Conservation (phyloP, 2,329 filamentous ascomycete genomes). For the Emydomyces testavorans region DNA sequence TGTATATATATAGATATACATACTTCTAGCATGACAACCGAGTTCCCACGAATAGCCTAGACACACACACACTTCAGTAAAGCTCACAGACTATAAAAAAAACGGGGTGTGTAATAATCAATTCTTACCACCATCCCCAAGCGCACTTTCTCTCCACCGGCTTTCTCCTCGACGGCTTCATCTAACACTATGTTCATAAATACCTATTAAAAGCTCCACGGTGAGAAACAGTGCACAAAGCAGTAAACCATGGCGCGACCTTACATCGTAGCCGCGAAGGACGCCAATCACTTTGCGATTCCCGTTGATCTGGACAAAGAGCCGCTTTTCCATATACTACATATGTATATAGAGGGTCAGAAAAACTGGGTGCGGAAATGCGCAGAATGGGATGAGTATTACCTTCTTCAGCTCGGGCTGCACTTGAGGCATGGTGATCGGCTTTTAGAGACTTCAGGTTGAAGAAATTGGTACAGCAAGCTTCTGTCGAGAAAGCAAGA, state of each 20-base stretch:
- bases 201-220: slow-evolving; percentile 63
- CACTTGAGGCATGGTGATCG: slow-evolving; percentile 99
- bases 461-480: too few species aligned
- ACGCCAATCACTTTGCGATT: slow-evolving; percentile 94
- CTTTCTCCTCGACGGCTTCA: slow-evolving; percentile 90
- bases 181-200: slow-evolving; percentile 98
- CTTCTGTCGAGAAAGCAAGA: too few species aligned
- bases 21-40: slow-evolving; percentile 92
- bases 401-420: slow-evolving; percentile 99
- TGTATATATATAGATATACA: slow-evolving; percentile 9
- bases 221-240: neutral
- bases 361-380: slow-evolving; percentile 11
- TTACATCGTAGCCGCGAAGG: slow-evolving; percentile 88
- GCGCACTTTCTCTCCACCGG: slow-evolving; percentile 76
- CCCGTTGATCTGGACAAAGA: slow-evolving; percentile 95
- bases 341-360: neutral
- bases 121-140: slow-evolving; percentile 74
- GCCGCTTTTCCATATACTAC: slow-evolving; percentile 97
- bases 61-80: too few species aligned
- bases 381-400: slow-evolving; percentile 19
- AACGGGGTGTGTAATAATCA: neutral
- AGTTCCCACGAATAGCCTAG: slow-evolving; percentile 91
- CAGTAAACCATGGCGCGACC: too few species aligned
- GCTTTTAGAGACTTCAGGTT: too few species aligned
- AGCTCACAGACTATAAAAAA: neutral